Conservation (phyloP, 192 early-diverging fungal species). For the Physocladia obscura region DNA sequence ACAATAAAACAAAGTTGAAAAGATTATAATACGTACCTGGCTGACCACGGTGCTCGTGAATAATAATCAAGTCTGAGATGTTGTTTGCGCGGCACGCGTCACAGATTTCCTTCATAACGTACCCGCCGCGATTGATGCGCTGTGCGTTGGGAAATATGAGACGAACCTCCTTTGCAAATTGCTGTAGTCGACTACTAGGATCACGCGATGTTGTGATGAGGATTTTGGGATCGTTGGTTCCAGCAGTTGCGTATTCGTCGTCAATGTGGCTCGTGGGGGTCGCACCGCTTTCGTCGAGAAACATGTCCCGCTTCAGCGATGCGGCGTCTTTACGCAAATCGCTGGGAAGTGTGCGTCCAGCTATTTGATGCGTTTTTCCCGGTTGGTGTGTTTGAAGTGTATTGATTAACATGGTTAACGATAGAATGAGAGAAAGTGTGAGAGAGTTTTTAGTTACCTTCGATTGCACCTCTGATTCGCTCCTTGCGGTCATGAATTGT, state of each 20-base stretch:
- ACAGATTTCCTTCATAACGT: slow-evolving; percentile 93
- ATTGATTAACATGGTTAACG: background rate
- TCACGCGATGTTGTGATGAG: slow-evolving; percentile 95
- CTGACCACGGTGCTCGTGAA: slow-evolving; percentile 93
- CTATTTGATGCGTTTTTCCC: too few relatives aligned
- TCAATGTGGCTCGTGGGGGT: slow-evolving; percentile 74
- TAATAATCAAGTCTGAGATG: slow-evolving; percentile 91
- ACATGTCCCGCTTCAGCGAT: slow-evolving; percentile 72
- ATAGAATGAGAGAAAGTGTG: background rate
- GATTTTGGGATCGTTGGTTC: slow-evolving; percentile 91
- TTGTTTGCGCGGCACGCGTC: slow-evolving; percentile 93
- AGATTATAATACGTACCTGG: slow-evolving; percentile 57
- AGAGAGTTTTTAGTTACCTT: slow-evolving; percentile 41
- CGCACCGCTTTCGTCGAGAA: slow-evolving; percentile 71
- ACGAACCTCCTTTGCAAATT: slow-evolving; percentile 95
- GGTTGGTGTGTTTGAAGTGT: background rate
- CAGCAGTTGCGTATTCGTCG: slow-evolving; percentile 95
- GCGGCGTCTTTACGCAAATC: slow-evolving; percentile 80
- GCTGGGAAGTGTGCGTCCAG: slow-evolving; percentile 84
- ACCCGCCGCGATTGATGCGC: slow-evolving; percentile 95
- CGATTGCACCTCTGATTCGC: slow-evolving; percentile 86
- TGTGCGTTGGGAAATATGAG: slow-evolving; percentile 94
- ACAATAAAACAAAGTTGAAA: background rate
- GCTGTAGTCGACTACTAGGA: slow-evolving; percentile 85
- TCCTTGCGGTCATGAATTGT: slow-evolving; percentile 93